Base-by-base conservation (phyloP, 495 filamentous ascomycete species). In the Podospora pseudoanserina region DNA sequence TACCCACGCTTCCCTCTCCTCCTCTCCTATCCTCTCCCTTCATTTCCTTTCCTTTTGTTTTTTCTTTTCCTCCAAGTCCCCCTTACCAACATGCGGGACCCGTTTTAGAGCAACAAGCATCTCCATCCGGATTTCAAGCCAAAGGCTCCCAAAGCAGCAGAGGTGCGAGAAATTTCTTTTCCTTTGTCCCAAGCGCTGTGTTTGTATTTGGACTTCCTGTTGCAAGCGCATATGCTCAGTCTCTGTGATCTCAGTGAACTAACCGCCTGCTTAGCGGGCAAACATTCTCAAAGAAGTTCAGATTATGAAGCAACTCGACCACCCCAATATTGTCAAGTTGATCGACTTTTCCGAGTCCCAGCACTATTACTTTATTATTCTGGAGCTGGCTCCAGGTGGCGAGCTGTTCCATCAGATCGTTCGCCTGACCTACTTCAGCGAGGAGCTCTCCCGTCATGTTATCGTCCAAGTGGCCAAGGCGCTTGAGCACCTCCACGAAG, bases 371-470 rank as follows among this genome's bases (percentile, higher is more conserved):
- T 99, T 94, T 80, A 97, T 99, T 71, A 86, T 99, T 62, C 86
- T 99, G 49, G 96, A 99, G 78, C 87, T 99, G 49, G 96, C 94
- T 71, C 91, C 94, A 3, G 95, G 95, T 57, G 95, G 95, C 76
- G 95, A 99, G 80, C 81, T 99, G 19, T 99, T 99, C 84, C 95
- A 99, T 75, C 96, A 99, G 76, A 98, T 99, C 75, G 95, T 99
- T 59, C 89, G 96, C 65, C 88, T 99, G 75, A 99, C 95, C 7
- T 99, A 98, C 78, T 99, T 99, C 77, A 97, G 93, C 80, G 95
- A 99, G 78, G 89, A 97, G 54, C 84, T 99, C 0, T 94, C 93
- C 55, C 87, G 95, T 67, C 95, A 98, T 78, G 94, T 97, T 71
- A 99, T 99, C 68, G 78, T 86, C 0, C 95, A 98, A 76, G 95